Conservation (phyloP, 176 grass and related monocot species). For the Avena insularis region DNA sequence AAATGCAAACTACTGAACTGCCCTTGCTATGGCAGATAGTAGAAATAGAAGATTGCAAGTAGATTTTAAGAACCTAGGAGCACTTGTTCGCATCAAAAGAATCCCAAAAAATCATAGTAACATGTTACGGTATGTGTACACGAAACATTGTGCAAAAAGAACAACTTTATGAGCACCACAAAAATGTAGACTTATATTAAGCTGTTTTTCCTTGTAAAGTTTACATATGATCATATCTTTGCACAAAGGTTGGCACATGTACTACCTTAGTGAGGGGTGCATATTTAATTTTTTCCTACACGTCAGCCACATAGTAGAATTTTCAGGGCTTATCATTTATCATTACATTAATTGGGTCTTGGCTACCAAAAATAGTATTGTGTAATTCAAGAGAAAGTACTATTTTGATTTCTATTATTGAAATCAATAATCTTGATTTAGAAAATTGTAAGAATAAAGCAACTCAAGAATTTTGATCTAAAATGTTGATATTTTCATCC, state of each 20-base stretch:
- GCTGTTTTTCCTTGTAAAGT: conserved; percentile 4
- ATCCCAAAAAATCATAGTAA: neutral
- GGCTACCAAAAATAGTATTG: neutral
- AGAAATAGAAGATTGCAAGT: neutral
- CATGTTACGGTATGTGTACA: neutral
- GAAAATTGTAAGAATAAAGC: neutral
- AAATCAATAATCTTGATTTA: conserved; percentile 18
- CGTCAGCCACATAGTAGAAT: neutral
- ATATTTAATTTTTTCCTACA: neutral
- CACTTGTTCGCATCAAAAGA: neutral
- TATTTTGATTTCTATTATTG: neutral
- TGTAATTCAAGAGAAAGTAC: neutral
- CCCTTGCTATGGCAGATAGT: neutral
- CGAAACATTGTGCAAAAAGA: neutral
- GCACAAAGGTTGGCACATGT: neutral
- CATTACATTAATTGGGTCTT: conserved; percentile 32
- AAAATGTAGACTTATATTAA: conserved; percentile 1
- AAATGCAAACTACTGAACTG: conserved; percentile 23
- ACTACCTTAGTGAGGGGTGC: neutral
- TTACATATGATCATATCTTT: neutral
- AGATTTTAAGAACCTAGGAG: neutral
- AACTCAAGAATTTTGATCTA: neutral
- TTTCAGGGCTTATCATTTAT: neutral
- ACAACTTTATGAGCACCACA: neutral
- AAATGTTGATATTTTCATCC: conserved; percentile 4